Percentiles rank a stretch among this genome's conserved stretches.
Conservation (phyloP, 805 yeast genomes). For the Clavispora vitiphila region DNA sequence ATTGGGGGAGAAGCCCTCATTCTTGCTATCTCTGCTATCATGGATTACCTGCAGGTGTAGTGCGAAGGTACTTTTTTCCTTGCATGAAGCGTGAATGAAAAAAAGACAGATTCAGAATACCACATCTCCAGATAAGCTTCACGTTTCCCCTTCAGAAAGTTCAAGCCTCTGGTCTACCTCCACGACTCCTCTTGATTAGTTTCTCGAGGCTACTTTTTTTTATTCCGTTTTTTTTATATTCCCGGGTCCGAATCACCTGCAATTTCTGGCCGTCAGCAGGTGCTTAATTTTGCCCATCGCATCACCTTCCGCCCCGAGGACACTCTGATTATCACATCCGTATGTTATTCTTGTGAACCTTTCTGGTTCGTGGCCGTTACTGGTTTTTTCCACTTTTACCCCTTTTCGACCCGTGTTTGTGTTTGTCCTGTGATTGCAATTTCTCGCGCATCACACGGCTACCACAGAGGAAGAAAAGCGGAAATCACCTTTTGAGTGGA, state of each 20-base stretch:
- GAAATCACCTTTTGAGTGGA: neutral
- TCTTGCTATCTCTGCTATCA: slow-evolving; percentile 1
- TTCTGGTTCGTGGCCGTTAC: neutral
- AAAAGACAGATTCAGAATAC: slow-evolving; percentile 5
- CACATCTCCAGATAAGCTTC: slow-evolving; percentile 1
- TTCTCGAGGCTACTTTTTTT: slow-evolving; percentile 15
- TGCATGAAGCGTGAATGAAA: slow-evolving; percentile 9
- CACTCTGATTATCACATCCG: neutral
- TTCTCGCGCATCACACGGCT: neutral
- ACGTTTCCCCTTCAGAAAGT: neutral
- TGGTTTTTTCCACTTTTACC: neutral
- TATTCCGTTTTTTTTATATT: slow-evolving; percentile 1
- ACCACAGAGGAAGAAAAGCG: neutral
- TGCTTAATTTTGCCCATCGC: neutral
- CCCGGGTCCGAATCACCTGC: neutral
- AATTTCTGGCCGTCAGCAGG: neutral
- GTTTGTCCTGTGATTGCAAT: neutral
- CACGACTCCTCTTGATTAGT: slow-evolving; percentile 12
- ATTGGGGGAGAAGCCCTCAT: slow-evolving; percentile 2
- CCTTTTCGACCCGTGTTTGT: neutral
- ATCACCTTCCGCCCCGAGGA: neutral
- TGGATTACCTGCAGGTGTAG: slow-evolving; percentile 1
- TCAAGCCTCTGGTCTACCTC: neutral
- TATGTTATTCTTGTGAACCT: neutral
- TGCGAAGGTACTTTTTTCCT: slow-evolving; percentile 7